These are phyloP conservation scores for Xylaria arbuscula DNA, from an alignment of 2,329 filamentous ascomycete genomes.

Conservation along the genomic window DNA sequence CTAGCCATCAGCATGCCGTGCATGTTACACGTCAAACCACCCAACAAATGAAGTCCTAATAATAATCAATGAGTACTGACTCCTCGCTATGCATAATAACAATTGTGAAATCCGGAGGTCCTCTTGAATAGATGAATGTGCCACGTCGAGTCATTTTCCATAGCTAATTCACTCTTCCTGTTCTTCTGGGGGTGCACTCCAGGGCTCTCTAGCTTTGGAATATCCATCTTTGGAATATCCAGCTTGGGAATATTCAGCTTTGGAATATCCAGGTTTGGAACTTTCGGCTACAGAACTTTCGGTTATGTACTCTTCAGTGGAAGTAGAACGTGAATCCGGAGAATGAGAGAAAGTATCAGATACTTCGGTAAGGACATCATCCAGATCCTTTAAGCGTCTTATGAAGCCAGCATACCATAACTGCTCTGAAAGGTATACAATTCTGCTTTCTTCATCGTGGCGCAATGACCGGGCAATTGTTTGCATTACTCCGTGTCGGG, in stretches of 20 bases:
- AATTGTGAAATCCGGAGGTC: background rate
- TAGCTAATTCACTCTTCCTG: background rate
- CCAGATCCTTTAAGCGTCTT: too few relatives aligned
- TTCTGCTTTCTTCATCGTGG: background rate
- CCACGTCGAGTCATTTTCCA: background rate
- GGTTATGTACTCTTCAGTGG: too few relatives aligned
- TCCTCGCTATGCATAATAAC: slow-evolving; percentile 21
- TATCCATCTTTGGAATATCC: background rate
- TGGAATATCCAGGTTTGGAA: too few relatives aligned
- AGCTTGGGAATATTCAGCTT: too few relatives aligned
- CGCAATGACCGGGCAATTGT: slow-evolving; percentile 23
- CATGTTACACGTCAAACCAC: background rate
- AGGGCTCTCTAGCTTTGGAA: background rate
- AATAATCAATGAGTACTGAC: background rate
- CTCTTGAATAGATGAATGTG: background rate
- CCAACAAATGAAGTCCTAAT: background rate
- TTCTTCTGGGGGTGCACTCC: background rate
- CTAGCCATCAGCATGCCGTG: background rate
- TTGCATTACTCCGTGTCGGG: slow-evolving; percentile 8
- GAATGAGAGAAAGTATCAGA: too few relatives aligned
- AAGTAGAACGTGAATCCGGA: too few relatives aligned
- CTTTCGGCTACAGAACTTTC: too few relatives aligned
- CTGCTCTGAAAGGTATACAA: too few relatives aligned
- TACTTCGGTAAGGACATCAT: too few relatives aligned
- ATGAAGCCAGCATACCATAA: too few relatives aligned